These are phyloP conservation scores for Wickerhamomyces bovis DNA, from an alignment of 805 yeast genomes.

Conservation along the genomic window DNA sequence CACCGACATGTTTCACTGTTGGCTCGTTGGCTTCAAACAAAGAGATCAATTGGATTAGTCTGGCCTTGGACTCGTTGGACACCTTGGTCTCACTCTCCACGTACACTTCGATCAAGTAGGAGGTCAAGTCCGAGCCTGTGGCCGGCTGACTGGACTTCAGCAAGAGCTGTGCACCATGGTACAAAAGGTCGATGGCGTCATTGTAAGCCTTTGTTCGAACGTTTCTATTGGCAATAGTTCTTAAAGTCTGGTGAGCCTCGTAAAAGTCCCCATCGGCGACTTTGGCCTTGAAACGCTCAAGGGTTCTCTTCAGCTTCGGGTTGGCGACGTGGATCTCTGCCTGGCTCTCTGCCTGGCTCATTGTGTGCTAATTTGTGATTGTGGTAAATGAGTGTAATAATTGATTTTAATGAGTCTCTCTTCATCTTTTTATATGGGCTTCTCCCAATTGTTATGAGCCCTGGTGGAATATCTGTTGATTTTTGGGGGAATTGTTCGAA, in stretches of 20 bases:
- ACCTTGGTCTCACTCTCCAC: conserved; percentile 41
- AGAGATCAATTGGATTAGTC: conserved; percentile 41
- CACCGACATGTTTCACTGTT: conserved; percentile 59
- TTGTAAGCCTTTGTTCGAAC: conserved; percentile 59
- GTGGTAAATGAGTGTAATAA: too few relatives aligned
- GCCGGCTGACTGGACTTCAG: conserved; percentile 69
- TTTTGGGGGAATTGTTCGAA: too few relatives aligned
- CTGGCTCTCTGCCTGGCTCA: conserved; percentile 4
- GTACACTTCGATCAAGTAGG: conserved; percentile 68
- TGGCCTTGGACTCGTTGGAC: conserved; percentile 38
- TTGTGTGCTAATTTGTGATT: background rate
- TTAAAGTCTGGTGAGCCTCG: conserved; percentile 92
- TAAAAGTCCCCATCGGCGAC: conserved; percentile 74
- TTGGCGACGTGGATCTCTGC: conserved; percentile 14
- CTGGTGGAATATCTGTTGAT: too few relatives aligned
- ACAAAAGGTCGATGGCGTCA: conserved; percentile 69
- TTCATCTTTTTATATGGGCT: too few relatives aligned
- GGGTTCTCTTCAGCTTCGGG: conserved; percentile 49
- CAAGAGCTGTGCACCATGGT: conserved; percentile 64
- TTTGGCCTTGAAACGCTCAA: conserved; percentile 59
- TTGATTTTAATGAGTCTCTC: too few relatives aligned
- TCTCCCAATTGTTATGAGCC: background rate
- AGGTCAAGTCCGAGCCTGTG: conserved; percentile 71
- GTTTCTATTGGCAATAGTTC: conserved; percentile 85
- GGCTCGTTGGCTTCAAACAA: conserved; percentile 45